A percentile compares a stretch with the other conserved stretches of the same genome.
These are phyloP conservation scores for Xylaria arbuscula DNA, from an alignment of 2,329 filamentous ascomycete genomes.

Conservation along the genomic window DNA sequence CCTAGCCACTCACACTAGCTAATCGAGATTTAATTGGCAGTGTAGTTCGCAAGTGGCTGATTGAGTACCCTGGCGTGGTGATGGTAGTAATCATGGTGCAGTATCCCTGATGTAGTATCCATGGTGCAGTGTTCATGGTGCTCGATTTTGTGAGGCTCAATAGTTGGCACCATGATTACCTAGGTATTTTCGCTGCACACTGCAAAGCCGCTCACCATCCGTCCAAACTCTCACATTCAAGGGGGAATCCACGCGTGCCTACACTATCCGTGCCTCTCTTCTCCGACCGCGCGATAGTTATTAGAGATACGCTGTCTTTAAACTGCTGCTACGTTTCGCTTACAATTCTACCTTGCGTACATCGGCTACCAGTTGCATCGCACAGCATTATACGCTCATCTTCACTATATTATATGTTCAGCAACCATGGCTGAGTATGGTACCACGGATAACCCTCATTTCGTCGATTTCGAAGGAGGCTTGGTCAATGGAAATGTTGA, in stretches of 20 bases:
- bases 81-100: too few relatives aligned
- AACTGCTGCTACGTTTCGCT: background rate
- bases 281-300: background rate
- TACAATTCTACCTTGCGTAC: background rate
- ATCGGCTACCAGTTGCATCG: background rate
- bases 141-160: background rate
- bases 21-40: too few relatives aligned
- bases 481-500: background rate
- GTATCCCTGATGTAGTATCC: background rate
- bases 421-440: background rate
- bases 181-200: background rate
- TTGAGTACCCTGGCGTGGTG: too few relatives aligned
- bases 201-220: background rate
- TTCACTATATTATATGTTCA: background rate
- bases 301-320: background rate
- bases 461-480: background rate
- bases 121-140: background rate
- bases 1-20: too few relatives aligned
- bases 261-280: background rate
- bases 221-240: background rate
- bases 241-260: background rate
- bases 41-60: too few relatives aligned
- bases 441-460: background rate
- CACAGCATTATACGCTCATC: background rate
- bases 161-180: background rate